Conservation (phyloP, 768 basidiomycete genomes). For the Phanerodontia chrysosporium region DNA sequence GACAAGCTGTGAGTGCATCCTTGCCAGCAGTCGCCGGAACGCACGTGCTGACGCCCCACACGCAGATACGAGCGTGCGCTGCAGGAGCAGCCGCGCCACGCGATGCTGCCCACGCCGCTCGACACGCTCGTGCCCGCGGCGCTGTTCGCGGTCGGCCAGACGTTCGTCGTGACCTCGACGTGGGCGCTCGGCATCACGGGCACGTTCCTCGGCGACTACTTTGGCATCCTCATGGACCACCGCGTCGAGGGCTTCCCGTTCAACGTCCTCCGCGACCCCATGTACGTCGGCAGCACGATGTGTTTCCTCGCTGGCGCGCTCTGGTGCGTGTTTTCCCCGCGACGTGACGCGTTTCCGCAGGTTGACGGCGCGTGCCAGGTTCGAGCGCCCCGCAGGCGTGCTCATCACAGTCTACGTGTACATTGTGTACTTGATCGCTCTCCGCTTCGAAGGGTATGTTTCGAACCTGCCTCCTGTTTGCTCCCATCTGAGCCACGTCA, state of each 20-base stretch:
- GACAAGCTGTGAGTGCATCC: slow-evolving; percentile 68
- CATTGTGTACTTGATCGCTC: slow-evolving; percentile 77
- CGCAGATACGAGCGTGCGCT: slow-evolving; percentile 74
- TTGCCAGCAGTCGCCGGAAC: not conserved
- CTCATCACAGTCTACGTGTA: slow-evolving; percentile 79
- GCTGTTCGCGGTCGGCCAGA: slow-evolving; percentile 70
- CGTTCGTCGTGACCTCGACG: slow-evolving; percentile 84
- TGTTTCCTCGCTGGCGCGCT: slow-evolving; percentile 84
- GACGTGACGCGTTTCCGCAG: too few species aligned
- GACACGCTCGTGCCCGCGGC: slow-evolving; percentile 54
- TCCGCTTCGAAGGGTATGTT: slow-evolving; percentile 88
- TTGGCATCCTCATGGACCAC: slow-evolving; percentile 82
- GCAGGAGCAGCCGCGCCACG: slow-evolving; percentile 63
- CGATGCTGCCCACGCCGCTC: slow-evolving; percentile 63
- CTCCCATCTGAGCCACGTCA: too few species aligned
- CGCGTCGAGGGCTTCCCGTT: slow-evolving; percentile 97
- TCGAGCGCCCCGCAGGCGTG: slow-evolving; percentile 81
- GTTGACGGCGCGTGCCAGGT: slow-evolving; percentile 42
- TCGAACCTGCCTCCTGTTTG: too few species aligned
- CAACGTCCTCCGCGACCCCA: slow-evolving; percentile 87
- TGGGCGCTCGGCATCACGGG: slow-evolving; percentile 92
- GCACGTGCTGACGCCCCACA: not conserved
- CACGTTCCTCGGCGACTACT: slow-evolving; percentile 84
- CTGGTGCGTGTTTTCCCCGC: slow-evolving; percentile 52
- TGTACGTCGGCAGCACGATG: slow-evolving; percentile 96